Conservation (phyloP, 2,329 filamentous ascomycete genomes). For the Fusarium sp. region DNA sequence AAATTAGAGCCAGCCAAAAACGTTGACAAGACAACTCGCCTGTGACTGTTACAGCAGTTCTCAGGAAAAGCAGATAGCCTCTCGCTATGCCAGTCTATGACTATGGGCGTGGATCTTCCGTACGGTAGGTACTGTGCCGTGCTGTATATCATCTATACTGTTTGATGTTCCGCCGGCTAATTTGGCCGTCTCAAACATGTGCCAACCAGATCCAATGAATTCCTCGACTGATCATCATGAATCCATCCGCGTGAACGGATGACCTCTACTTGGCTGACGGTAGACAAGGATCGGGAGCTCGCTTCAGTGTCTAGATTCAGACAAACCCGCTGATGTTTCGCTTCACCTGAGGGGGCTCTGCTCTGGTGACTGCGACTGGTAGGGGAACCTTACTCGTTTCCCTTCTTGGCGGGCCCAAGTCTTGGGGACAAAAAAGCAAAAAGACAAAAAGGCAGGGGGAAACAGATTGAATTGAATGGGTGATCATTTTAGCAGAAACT, state of each 20-base stretch:
- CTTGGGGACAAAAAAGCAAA: conserved; percentile 2
- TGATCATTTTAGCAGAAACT: conserved; percentile 16
- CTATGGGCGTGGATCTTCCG: background rate
- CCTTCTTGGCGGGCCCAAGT: conserved; percentile 26
- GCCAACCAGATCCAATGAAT: conserved; percentile 2
- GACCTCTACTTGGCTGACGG: background rate
- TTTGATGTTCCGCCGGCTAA: conserved; percentile 15
- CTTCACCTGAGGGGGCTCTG: conserved; percentile 8
- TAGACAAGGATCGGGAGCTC: conserved; percentile 6
- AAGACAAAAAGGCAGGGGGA: background rate
- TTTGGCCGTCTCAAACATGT: background rate
- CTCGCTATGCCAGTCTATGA: background rate
- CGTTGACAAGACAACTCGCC: conserved; percentile 24
- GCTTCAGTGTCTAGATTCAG: conserved; percentile 14
- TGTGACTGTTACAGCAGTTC: background rate
- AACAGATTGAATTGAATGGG: conserved; percentile 1
- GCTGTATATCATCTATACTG: background rate
- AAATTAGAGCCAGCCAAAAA: conserved; percentile 15
- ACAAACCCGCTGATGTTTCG: conserved; percentile 16
- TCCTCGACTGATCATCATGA: conserved; percentile 24
- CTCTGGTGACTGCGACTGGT: conserved; percentile 18
- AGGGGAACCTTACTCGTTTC: conserved; percentile 18
- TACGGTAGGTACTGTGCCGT: background rate
- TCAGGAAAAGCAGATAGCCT: conserved; percentile 23
- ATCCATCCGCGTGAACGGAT: conserved; percentile 23